Evolutionary conservation across 225 moss, liverwort and hornwort species (phyloP).

Genomic region (Anthoceros angustus): DNA sequence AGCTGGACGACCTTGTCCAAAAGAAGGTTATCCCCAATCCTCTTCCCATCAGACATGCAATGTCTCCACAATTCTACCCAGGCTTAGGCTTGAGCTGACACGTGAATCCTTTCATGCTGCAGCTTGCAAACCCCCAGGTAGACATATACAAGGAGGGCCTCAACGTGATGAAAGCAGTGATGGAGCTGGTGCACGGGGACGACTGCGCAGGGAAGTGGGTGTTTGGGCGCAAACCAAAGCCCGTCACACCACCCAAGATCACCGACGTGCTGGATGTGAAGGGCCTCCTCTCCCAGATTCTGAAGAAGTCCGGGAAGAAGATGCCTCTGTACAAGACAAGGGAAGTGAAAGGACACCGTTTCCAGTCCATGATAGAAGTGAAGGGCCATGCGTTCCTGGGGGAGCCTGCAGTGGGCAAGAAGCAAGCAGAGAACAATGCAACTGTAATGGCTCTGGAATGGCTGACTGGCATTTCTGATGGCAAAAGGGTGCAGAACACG

Average conservation of each 20-base stretch:
- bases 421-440: conserved; percentile 73
- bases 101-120: not conserved
- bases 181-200: conserved; percentile 75
- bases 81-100: not conserved
- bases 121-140: conserved; percentile 49
- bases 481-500: not conserved
- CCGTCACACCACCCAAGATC: conserved; percentile 14
- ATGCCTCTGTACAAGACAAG: conserved; percentile 59
- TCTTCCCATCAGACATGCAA: not conserved
- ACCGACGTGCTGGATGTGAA: conserved; percentile 44
- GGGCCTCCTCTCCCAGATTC: conserved; percentile 55
- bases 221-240: conserved; percentile 48
- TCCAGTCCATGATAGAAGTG: conserved; percentile 54
- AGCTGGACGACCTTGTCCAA: conserved; percentile 58
- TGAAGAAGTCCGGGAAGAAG: conserved; percentile 64
- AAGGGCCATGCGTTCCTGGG: conserved; percentile 60
- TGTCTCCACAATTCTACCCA: no score
- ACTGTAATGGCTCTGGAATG: conserved; percentile 61
- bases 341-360: conserved; percentile 37
- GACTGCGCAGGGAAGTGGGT: conserved; percentile 65
- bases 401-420: conserved; percentile 63
- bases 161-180: conserved; percentile 41
- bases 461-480: conserved; percentile 8
- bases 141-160: conserved; percentile 52
- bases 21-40: conserved; percentile 19